Base-by-base conservation (phyloP, 805 yeast genomes). In the Hanseniaspora clermontiae region DNA sequence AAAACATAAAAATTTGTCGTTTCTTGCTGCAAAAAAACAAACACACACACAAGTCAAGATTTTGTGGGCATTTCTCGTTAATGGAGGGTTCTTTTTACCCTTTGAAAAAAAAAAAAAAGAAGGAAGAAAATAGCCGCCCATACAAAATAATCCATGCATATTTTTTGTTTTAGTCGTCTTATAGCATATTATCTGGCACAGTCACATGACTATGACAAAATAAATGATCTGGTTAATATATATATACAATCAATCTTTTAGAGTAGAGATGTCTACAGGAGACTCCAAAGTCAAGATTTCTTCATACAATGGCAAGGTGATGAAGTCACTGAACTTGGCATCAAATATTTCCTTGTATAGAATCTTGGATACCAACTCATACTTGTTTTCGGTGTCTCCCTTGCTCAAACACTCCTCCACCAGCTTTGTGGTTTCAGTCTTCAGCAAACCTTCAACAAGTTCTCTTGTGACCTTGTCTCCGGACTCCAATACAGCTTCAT, bases 261-360 rank as follows among this genome's bases (percentile, higher is more conserved):
- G 47, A 3, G 39, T 29, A 2, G 43, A 15, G 32, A 62, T 51
- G 52, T 68, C 70, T 37, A 66, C 43, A 32, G 70, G 66, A 19
- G 64, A 64, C 57, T 64, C 59, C 14, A 68, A 63, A n/a, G 71
- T 64, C 31, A 73, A 68, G 42, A 69, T 65, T 57, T 85, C 86
- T 62, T 84, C 89, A 68, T 85, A 85, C 65, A 85, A 75, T 69
- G 84, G 74, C 38, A 83, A 81, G 49, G 95, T 85, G 64, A 85
- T 78, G 70, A 85, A 85, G 65, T 85, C 90, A 58, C 84, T 81
- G 69, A 83, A 82, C 65, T 80, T 80, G 64, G 79, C 80, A 60
- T 84, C 90, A 59, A 79, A 75, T 57, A 84, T 81, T 68, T 85
- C 91, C 42, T 84, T 86, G 67, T 77, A 78, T 66, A 85, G 80